phyloP scores from a whole-genome alignment of 2,329 filamentous ascomycete species.

The Talaromyces amestolkiae region DNA sequence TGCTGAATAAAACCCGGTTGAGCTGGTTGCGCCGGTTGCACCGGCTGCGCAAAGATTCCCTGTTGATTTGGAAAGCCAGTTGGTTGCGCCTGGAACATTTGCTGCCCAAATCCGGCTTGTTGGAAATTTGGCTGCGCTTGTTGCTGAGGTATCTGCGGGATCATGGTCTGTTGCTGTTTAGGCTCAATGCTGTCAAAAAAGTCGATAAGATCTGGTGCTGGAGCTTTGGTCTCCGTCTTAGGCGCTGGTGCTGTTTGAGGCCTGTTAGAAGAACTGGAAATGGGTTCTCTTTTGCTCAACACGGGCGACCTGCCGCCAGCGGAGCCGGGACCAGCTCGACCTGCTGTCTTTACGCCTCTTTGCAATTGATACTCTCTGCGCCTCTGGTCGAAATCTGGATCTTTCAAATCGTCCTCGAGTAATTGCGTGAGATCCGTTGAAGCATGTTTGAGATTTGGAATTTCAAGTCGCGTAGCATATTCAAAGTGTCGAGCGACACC shows the following conservation, averaged over 20 bases:
- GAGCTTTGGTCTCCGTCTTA: constrained; percentile 36
- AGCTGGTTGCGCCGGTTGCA: constrained; percentile 32
- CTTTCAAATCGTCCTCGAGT: constrained; percentile 89
- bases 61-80: constrained; percentile 37
- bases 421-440: constrained; percentile 86
- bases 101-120: constrained; percentile 35
- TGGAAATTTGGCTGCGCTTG: constrained; percentile 22
- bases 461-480: constrained; percentile 85
- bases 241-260: constrained; percentile 25
- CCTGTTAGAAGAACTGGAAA: constrained; percentile 23
- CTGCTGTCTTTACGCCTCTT: constrained; percentile 67
- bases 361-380: constrained; percentile 87
- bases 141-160: constrained; percentile 40
- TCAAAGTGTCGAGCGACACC: constrained; percentile 85
- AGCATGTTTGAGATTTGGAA: constrained; percentile 95
- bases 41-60: constrained; percentile 37
- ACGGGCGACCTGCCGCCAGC: constrained; percentile 25
- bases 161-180: constrained; percentile 55
- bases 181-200: constrained; percentile 93
- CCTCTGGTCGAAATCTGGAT: constrained; percentile 92
- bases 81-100: constrained; percentile 33
- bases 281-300: constrained; percentile 1
- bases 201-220: constrained; percentile 74
- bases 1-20: constrained; percentile 44
- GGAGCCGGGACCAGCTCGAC: constrained; percentile 39